Conservation (phyloP, 176 grass and related monocot species). For the Hyparrhenia diplandra region DNA sequence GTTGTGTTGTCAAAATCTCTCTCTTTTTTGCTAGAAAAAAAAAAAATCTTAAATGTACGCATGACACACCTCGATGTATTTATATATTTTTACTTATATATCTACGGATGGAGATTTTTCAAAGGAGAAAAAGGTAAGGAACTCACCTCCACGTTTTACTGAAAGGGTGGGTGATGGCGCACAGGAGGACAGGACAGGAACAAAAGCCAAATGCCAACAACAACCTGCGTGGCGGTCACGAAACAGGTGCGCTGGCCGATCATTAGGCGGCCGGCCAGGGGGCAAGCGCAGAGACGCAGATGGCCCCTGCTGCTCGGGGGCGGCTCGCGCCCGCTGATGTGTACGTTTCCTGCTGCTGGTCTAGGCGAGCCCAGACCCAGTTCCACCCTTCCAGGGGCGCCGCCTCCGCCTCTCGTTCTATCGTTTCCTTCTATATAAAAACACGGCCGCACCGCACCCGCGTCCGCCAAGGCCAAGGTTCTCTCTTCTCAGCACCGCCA, state of each 20-base stretch:
- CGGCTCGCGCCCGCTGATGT: not conserved
- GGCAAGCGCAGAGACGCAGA: too few relatives aligned
- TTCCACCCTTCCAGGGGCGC: not conserved
- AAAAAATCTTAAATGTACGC: not conserved
- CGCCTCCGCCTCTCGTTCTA: not conserved
- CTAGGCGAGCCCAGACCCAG: not conserved
- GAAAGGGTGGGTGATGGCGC: not conserved
- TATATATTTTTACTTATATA: too few relatives aligned
- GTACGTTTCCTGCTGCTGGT: too few relatives aligned
- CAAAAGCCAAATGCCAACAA: not conserved
- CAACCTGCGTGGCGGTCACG: not conserved
- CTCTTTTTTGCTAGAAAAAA: too few relatives aligned
- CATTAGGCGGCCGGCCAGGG: too few relatives aligned
- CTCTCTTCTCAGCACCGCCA: not conserved
- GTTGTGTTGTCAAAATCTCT: too few relatives aligned
- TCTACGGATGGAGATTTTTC: not conserved
- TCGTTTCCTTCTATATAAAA: conserved; percentile 22
- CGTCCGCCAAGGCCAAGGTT: not conserved
- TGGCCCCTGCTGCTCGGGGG: not conserved
- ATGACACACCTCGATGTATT: not conserved
- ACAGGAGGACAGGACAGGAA: not conserved
- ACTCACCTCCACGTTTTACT: not conserved
- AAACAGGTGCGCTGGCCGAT: not conserved
- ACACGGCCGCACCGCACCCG: not conserved
- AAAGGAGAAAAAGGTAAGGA: not conserved